phyloP scores from a whole-genome alignment of 2,329 filamentous ascomycete species.

The Scopulariopsis brevicaulis region DNA sequence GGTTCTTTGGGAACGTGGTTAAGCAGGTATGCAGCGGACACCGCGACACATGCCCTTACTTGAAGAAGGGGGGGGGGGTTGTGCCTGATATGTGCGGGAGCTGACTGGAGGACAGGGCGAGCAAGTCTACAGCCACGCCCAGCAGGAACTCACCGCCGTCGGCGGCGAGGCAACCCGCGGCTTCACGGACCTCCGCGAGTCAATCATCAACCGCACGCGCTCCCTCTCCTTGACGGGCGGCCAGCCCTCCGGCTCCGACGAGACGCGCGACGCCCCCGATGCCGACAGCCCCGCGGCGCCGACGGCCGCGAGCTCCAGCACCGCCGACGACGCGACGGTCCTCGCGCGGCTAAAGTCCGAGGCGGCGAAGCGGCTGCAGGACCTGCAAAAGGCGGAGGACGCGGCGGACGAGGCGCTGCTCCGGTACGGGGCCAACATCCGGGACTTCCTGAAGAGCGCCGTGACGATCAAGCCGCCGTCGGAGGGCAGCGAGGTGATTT shows the following conservation, averaged over 20 bases:
- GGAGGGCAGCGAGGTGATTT: slow-evolving; percentile 55
- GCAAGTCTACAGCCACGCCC: slow-evolving; percentile 70
- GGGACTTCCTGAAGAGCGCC: slow-evolving; percentile 82
- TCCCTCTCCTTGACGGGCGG: slow-evolving; percentile 53
- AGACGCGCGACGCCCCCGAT: slow-evolving; percentile 14
- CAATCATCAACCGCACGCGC: slow-evolving; percentile 62
- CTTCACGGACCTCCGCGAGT: slow-evolving; percentile 57
- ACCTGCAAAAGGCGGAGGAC: slow-evolving; percentile 86
- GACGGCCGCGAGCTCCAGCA: slow-evolving; percentile 23
- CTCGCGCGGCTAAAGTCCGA: slow-evolving; percentile 66
- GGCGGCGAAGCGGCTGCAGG: slow-evolving; percentile 73
- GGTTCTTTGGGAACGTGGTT: slow-evolving; percentile 81
- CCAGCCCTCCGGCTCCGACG: slow-evolving; percentile 12
- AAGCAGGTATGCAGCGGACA: slow-evolving; percentile 57
- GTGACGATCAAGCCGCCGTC: slow-evolving; percentile 74
- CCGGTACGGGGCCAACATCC: slow-evolving; percentile 80
- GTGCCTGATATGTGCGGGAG: not conserved
- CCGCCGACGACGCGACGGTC: slow-evolving; percentile 49
- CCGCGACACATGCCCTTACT: not conserved
- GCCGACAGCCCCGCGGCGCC: slow-evolving; percentile 30
- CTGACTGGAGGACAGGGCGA: slow-evolving; percentile 47
- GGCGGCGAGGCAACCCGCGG: slow-evolving; percentile 75
- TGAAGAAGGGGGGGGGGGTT: not conserved
- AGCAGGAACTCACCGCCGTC: slow-evolving; percentile 71
- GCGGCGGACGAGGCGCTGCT: slow-evolving; percentile 91